Base-by-base conservation (phyloP, 2,329 filamentous ascomycete genomes). In the Aaosphaeria pasadenensis region DNA sequence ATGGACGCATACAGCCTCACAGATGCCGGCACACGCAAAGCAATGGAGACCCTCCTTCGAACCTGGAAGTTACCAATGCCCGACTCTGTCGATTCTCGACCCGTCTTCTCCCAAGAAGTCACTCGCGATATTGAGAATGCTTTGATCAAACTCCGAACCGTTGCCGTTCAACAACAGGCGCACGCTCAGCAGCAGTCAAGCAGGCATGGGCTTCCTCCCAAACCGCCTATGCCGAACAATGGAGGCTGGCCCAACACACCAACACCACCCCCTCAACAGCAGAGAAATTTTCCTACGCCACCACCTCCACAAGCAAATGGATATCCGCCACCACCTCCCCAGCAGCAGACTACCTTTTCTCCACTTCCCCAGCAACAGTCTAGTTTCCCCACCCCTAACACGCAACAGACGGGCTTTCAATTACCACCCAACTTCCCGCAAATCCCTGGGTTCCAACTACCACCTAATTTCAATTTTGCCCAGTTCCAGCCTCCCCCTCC, bases 61-160 rank as follows among this genome's bases (percentile, higher is more conserved):
- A 99, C 94, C 1, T 99, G 94, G 94, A 97, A 96, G 72, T 89
- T 96, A 63, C 89, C 94, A 2, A 91, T 97, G 11, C 91, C 92
- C 1, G 94, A 92, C 43, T 96, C 94, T 11, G 84, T 95, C 67
- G 92, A 96, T 62, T 86, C 86, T n/a, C 84, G 89, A 53, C 91
- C 94, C 6, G 92, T 99, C 44, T 99, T 99, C 66, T 83, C 90
- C 30, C 80, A 84, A 36, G 91, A 97, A 48, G 83, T 91, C 49
- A 95, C 92, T 39, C 83, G 88, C 45, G 89, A 89, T 39, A 97
- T 99, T 58, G 94, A 99, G 71, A 95, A 90, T 71, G 91, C 92
- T 44, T 78, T 99, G 50, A 89, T 94, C 70, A 96, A 94, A 71
- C 90, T 88, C 45, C 79, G 80, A 52, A 82, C 81, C 40, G 77